Base-by-base conservation (phyloP, 495 filamentous ascomycete species). In the Terfezia boudieri region DNA sequence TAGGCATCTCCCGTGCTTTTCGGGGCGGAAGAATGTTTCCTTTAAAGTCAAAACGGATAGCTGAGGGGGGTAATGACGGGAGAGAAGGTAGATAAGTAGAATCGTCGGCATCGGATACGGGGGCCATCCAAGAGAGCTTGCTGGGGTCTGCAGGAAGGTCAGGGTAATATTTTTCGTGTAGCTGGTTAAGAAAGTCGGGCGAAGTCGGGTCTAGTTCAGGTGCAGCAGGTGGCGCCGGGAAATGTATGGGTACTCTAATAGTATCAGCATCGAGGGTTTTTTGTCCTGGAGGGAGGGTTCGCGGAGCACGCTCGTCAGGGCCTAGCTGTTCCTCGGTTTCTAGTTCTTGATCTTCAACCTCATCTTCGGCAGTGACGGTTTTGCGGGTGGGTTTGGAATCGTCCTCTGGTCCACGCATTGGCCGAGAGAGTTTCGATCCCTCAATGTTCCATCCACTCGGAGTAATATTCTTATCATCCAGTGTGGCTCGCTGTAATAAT, bases 101-200 rank as follows among this genome's bases (percentile, higher is more conserved):
- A 64, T 75, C 69, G 59, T 83, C 79, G 56, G 76, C 71, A 55
- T 68, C 49, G 8, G 73, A 74, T 37, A 82, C 62, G 12, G 83
- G 79, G 38, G 79, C 75, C 75, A 96, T 87, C 90, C 90, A 98
- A 17, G 85, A 82, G 4, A 98, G 74, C 11, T 82, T 79, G 26
- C 82, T 78, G 0, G 89, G 87, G 68, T 95, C 85, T 50, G 83
- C 73, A 12, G 89, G 75, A 3, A 94, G 80, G 55, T 76, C 71
- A 17, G 90, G 89, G 72, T 94, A 98, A 74, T 90, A 98, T 67
- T 89, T 93, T 1, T 75, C 66, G 72, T 94, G 87, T 9, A 98
- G 77, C 56, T 82, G 78, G 22, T 73, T 66, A 51, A 94, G 80
- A 71, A 98, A 96, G 59, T 82, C 74, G 0, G 85, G 79, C 51